Evolutionary conservation across 2,329 filamentous ascomycete genomes (phyloP), one percentile per base, ranked within the genome.

Genomic region (Didymella glomerata): DNA sequence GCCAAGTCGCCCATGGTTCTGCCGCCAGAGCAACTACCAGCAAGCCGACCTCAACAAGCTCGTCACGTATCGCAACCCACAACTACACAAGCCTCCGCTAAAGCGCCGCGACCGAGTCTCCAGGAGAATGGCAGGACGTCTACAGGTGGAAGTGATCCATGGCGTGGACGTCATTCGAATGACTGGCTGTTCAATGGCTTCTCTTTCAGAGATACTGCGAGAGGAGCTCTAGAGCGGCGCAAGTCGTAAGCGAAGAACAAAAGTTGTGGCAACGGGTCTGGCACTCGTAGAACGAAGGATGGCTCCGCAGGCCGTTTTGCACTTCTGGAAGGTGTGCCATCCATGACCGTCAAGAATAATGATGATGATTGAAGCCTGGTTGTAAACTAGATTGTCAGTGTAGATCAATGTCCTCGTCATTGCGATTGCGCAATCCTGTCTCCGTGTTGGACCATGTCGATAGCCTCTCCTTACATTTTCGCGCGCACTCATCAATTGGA

Each of bases 131-230:
- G 65, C 13, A 63, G 76, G 48, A 61, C 68, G 27, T 70, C 69
- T 61, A 74, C 72, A 4, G 64, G 62, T 47, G 69, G 68, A 46
- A 73, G 71, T 59, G 72, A 77, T 56, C 68, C 70, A 55, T 77
- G 75, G 75, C 65, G 68, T 10, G 74, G 74, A 50, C 69, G 76
- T 8, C 76, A 78, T 60, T 75, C 75, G 24, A 78, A 78, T 54
- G 71, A 72, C 9, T 78, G 76, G 76, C 64, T 78, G 4, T 78
- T 78, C 55, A 71, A 71, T 41, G 74, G 71, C 40, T 77, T 74
- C 57, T 77, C 74, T 16, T 72, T 77, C 10, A 75, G 72, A n/a
- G 75, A 73, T 32, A 69, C 70, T 10, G 71, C 74, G 20, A 77
- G 71, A 50, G 72, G 69, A 20, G 44, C 75, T 25, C 46, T 75